Base-by-base conservation (phyloP, 345 rosid genomes). In the Salix suchowensis region DNA sequence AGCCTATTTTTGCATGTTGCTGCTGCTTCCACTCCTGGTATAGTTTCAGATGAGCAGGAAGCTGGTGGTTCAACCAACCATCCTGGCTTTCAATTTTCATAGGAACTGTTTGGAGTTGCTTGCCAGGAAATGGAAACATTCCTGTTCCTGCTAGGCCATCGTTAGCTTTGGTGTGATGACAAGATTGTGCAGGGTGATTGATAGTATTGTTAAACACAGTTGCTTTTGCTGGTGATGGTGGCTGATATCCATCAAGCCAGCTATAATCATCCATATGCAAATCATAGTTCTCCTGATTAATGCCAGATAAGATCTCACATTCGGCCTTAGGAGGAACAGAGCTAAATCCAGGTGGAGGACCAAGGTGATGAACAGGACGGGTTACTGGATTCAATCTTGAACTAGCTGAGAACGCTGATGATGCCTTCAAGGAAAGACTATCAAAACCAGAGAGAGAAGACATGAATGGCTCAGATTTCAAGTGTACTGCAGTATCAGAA, bases 191-290 rank as follows among this genome's bases (percentile, higher is more conserved):
- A 66, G 76, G 52, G 69, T 80, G 52, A 76, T 79, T 86, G 77
- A 77, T 34, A 37, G 90, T 84, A 83, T 76, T 77, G 79, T 81
- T 86, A 68, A 87, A 70, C 37, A 82, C 90, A 4, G 76, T 40
- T 76, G 81, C 82, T 74, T 77, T 89, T 32, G 84, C 70, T 74
- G 93, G 84, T 10, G 88, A 78, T 4, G 91, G 83, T 73, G 87
- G 70, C 82, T 90, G 91, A 86, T 96, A 93, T 60, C 98, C 98
- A 88, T 96, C 98, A 88, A 93, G 84, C 97, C 99, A 96, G 80
- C 95, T 91, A 85, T 96, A 96, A 84, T 96, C 96, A 91, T 96
- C 99, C 79, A 67, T 83, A 42, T 81, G 67, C 11, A 79, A 73
- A 84, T 74, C 82, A 70, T 74, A 86, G 18, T 62, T 68, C 40